These are phyloP conservation scores for Aspergillus candidus DNA, from an alignment of 2,329 filamentous ascomycete genomes.

Conservation along the genomic window DNA sequence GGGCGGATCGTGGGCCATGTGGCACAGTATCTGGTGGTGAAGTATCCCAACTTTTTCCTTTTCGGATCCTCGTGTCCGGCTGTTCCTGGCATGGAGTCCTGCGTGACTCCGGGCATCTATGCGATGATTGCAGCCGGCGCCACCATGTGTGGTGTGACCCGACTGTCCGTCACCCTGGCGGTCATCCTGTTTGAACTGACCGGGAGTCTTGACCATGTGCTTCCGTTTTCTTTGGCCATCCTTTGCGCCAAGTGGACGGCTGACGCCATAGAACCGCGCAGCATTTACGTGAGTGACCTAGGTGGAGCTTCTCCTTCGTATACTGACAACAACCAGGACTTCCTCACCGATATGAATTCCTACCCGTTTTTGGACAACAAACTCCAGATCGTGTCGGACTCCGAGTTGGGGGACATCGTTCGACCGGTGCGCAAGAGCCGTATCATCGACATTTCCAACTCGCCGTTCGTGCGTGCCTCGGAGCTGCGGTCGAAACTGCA, in stretches of 20 bases:
- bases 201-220: constrained; percentile 86
- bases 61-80: constrained; percentile 66
- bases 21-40: constrained; percentile 73
- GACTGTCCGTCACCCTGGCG: constrained; percentile 84
- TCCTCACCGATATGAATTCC: constrained; percentile 92
- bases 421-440: constrained; percentile 67
- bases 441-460: constrained; percentile 81
- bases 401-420: constrained; percentile 80
- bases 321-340: constrained; percentile 52
- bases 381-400: constrained; percentile 82
- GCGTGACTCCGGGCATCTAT: constrained; percentile 95
- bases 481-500: constrained; percentile 76
- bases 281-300: constrained; percentile 66
- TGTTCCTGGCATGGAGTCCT: constrained; percentile 63
- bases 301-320: background rate
- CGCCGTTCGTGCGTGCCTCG: constrained; percentile 69
- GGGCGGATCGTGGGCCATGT: constrained; percentile 81
- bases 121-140: constrained; percentile 90
- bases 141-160: constrained; percentile 96
- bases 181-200: constrained; percentile 96
- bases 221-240: constrained; percentile 88
- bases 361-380: constrained; percentile 98
- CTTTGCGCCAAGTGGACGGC: constrained; percentile 98
- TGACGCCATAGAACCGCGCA: constrained; percentile 86
- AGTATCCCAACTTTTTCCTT: constrained; percentile 63